Evolutionary conservation across 2,329 filamentous ascomycete genomes (phyloP).

Genomic region (Fusarium nematophilum): DNA sequence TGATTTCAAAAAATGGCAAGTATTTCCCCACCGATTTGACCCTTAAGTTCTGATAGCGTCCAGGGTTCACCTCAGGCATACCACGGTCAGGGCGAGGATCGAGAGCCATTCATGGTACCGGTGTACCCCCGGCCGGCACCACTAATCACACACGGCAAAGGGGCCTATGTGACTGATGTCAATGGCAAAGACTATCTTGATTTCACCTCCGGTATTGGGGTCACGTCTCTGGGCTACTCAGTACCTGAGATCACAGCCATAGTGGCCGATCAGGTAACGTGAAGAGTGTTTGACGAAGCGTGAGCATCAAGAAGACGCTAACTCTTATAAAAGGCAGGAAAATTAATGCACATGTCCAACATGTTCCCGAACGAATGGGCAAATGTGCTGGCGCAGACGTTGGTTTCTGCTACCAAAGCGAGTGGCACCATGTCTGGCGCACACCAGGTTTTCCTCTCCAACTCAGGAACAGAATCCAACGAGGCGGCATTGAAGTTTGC

Average conservation of each 20-base stretch:
- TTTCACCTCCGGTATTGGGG: constrained; percentile 9
- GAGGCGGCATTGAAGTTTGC: constrained; percentile 12
- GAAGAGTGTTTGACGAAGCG: no score
- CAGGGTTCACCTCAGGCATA: no score
- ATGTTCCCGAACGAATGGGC: constrained; percentile 14
- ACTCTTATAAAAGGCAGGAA: background rate
- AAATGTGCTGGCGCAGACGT: background rate
- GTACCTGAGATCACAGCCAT: constrained; percentile 4
- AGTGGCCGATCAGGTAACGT: constrained; percentile 4
- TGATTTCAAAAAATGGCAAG: no score
- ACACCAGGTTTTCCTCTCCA: constrained; percentile 4
- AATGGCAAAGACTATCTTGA: constrained; percentile 3
- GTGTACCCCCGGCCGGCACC: constrained; percentile 7
- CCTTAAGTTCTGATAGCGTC: no score
- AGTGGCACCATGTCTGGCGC: constrained; percentile 10
- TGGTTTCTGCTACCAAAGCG: constrained; percentile 4
- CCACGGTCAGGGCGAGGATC: no score
- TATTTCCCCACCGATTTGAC: no score
- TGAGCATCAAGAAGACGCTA: background rate
- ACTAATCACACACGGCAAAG: constrained; percentile 1
- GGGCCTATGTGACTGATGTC: constrained; percentile 3
- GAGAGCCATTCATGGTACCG: no score
- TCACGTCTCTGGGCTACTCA: constrained; percentile 2
- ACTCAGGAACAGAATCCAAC: constrained; percentile 11
- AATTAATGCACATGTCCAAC: constrained; percentile 8